These are phyloP conservation scores for Kregervanrija delftensis DNA, from an alignment of 805 yeast genomes.

Conservation along the genomic window DNA sequence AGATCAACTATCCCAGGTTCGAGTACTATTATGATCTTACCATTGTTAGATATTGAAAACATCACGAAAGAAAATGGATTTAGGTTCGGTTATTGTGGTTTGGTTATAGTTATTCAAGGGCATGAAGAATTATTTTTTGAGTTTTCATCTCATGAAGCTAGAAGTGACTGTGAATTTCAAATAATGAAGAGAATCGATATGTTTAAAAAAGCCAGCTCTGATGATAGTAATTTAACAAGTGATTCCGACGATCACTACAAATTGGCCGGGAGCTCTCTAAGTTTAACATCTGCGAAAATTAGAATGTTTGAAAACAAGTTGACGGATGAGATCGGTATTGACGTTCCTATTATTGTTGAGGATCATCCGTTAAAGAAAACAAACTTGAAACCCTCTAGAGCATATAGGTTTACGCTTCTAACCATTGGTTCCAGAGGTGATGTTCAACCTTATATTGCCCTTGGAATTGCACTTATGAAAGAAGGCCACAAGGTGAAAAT, in stretches of 20 bases:
- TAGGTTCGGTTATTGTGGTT: conserved; percentile 62
- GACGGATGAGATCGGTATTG: conserved; percentile 50
- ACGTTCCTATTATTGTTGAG: conserved; percentile 63
- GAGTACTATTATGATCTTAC: conserved; percentile 75
- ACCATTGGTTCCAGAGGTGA: conserved; percentile 97
- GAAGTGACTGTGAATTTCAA: conserved; percentile 68
- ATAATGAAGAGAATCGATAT: conserved; percentile 44
- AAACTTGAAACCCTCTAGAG: conserved; percentile 44
- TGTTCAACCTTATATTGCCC: conserved; percentile 91
- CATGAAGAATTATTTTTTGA: conserved; percentile 75
- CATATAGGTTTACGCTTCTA: conserved; percentile 56
- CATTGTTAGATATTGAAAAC: conserved; percentile 64
- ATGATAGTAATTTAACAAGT: conserved; percentile 5
- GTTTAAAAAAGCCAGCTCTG: conserved; percentile 18
- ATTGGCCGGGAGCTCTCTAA: conserved; percentile 23
- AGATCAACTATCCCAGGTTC: conserved; percentile 74
- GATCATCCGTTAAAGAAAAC: conserved; percentile 41
- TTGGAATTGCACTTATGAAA: conserved; percentile 66
- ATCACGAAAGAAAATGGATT: conserved; percentile 63
- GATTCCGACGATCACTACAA: conserved; percentile 23
- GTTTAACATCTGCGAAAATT: conserved; percentile 50
- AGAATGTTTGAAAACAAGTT: conserved; percentile 63
- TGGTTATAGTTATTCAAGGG: conserved; percentile 63
- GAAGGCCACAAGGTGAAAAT: conserved; percentile 86
- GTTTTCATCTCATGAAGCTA: conserved; percentile 52